Evolutionary conservation across 2,329 filamentous ascomycete species (phyloP).

Genomic region (Phialemoniopsis sp.): DNA sequence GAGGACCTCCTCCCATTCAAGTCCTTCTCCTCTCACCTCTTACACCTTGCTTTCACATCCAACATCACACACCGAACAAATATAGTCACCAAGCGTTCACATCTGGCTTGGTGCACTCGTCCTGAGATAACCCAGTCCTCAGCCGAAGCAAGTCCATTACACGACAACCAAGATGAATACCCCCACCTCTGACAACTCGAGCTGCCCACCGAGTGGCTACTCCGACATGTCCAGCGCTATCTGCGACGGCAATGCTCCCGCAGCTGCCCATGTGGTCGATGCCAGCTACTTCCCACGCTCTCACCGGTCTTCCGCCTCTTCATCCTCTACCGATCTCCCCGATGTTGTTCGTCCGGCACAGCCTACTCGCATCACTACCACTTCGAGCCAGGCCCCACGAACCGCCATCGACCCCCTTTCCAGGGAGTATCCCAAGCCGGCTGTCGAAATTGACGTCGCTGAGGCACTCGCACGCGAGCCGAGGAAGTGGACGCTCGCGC

Average conservation of each 20-base stretch:
- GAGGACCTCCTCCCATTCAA: too few species aligned
- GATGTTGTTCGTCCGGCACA: neutral
- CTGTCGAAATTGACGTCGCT: constrained; percentile 31
- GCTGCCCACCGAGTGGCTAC: too few species aligned
- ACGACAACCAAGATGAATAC: too few species aligned
- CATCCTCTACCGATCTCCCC: neutral
- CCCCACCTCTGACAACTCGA: too few species aligned
- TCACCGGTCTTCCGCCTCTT: neutral
- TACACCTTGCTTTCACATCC: too few species aligned
- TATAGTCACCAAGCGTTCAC: too few species aligned
- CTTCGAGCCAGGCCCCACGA: neutral
- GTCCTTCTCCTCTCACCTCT: too few species aligned
- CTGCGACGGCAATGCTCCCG: neutral
- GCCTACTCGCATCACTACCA: neutral
- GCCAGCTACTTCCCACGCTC: constrained; percentile 3
- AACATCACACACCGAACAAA: too few species aligned
- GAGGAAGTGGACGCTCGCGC: constrained; percentile 30
- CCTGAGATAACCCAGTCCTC: too few species aligned
- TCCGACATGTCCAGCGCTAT: neutral
- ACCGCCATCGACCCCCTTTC: constrained; percentile 25
- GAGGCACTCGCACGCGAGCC: constrained; percentile 39
- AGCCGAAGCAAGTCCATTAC: too few species aligned
- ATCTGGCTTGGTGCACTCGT: too few species aligned
- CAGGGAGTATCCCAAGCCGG: constrained; percentile 35
- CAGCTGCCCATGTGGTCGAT: neutral